phyloP scores from a whole-genome alignment of 768 basidiomycete genomes.

The Russula sp. region DNA sequence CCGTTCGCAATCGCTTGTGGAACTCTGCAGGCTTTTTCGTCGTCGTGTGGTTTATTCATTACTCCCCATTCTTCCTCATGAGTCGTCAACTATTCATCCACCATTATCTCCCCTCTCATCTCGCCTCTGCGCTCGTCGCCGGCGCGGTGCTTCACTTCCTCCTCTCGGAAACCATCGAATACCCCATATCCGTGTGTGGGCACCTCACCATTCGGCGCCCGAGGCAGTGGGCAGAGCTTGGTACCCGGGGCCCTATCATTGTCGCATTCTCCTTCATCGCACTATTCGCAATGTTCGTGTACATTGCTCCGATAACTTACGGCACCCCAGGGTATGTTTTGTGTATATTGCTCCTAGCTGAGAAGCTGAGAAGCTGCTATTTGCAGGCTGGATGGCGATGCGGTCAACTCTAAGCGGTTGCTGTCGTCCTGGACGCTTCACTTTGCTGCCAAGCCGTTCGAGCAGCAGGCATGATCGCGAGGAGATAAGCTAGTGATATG shows the following conservation, averaged over 20 bases:
- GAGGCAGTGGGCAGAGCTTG: conserved; percentile 62
- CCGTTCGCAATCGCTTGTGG: conserved; percentile 88
- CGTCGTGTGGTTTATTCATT: conserved; percentile 91
- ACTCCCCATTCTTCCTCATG: conserved; percentile 97
- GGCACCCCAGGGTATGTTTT: conserved; percentile 86
- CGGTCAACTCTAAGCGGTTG: conserved; percentile 78
- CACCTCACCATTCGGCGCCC: conserved; percentile 45
- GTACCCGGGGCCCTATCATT: conserved; percentile 66
- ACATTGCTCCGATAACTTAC: conserved; percentile 87
- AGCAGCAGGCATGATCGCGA: conserved; percentile 15
- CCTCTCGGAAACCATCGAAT: conserved; percentile 86
- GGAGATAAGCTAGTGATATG: neutral
- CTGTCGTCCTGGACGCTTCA: conserved; percentile 92
- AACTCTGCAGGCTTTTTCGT: conserved; percentile 96
- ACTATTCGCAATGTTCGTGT: conserved; percentile 63
- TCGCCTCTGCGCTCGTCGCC: conserved; percentile 87
- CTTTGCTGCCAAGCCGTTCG: conserved; percentile 68
- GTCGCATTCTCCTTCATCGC: conserved; percentile 51
- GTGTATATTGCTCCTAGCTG: conserved; percentile 4
- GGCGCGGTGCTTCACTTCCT: conserved; percentile 90
- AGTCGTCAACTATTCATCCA: conserved; percentile 94
- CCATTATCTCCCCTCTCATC: conserved; percentile 95
- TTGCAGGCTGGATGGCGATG: conserved; percentile 71
- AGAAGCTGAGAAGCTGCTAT: conserved; percentile 16
- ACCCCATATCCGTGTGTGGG: conserved; percentile 76